Conservation (phyloP, 768 basidiomycete genomes). For the Tricholomella constricta region DNA sequence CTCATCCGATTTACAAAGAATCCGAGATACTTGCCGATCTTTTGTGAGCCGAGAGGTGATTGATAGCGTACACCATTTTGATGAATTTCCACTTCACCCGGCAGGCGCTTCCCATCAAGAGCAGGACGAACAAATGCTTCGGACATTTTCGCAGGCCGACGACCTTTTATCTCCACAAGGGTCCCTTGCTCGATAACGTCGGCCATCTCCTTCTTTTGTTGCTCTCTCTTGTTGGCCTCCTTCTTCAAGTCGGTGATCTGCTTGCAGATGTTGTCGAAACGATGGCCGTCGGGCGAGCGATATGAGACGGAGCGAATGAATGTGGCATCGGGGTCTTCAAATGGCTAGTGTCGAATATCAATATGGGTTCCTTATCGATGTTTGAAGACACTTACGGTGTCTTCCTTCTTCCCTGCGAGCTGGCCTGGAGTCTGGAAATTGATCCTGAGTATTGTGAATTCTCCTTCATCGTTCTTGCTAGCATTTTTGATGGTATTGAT, state of each 20-base stretch:
- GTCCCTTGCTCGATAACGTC: constrained; percentile 96
- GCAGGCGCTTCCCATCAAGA: constrained; percentile 90
- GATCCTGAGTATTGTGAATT: constrained; percentile 91
- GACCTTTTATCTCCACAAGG: constrained; percentile 85
- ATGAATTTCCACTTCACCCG: constrained; percentile 98
- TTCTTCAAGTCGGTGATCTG: constrained; percentile 96
- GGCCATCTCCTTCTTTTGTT: constrained; percentile 97
- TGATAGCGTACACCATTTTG: constrained; percentile 95
- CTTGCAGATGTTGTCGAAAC: constrained; percentile 86
- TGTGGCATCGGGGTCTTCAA: constrained; percentile 95
- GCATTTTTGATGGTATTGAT: constrained; percentile 98
- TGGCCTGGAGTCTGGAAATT: constrained; percentile 99
- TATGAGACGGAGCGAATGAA: constrained; percentile 96
- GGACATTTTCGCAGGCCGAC: constrained; percentile 81
- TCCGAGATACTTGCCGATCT: constrained; percentile 72
- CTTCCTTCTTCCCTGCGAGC: constrained; percentile 97
- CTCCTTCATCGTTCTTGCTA: constrained; percentile 96
- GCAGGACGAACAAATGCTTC: constrained; percentile 95
- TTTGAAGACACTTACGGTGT: constrained; percentile 61
- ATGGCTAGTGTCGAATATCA: constrained; percentile 56
- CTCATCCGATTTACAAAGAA: background rate
- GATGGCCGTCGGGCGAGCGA: constrained; percentile 85
- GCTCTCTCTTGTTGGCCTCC: constrained; percentile 94
- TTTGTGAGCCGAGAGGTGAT: constrained; percentile 83
- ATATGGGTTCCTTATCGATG: background rate